A percentile compares a stretch with the other conserved stretches of the same genome.
Conservation (phyloP, 371 early-diverging fungal species). For the Rhizopus arrhizus region DNA sequence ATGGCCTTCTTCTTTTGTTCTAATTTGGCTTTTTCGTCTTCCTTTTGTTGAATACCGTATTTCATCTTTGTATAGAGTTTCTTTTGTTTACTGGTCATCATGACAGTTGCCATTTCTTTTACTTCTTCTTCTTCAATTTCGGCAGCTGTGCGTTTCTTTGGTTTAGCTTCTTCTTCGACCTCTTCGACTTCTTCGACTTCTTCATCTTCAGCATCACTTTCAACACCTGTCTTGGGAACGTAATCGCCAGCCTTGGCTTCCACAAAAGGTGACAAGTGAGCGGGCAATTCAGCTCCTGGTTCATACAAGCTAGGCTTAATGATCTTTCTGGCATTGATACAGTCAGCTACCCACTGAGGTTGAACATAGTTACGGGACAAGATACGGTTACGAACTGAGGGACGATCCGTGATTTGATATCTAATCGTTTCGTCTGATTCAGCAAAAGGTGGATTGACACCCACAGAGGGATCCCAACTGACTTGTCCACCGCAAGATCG, state of each 20-base stretch:
- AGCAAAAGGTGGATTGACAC: constrained; percentile 77
- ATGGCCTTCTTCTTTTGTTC: constrained; percentile 48
- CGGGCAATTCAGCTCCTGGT: constrained; percentile 84
- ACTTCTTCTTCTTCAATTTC: constrained; percentile 82
- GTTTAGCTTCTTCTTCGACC: constrained; percentile 43
- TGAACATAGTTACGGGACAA: constrained; percentile 85
- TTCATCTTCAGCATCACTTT: constrained; percentile 55
- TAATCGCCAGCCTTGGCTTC: constrained; percentile 85
- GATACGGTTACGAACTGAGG: constrained; percentile 65
- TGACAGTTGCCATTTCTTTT: constrained; percentile 85
- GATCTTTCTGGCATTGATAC: constrained; percentile 83
- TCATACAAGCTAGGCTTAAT: constrained; percentile 72
- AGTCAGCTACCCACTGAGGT: constrained; percentile 98
- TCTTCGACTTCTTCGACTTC: constrained; percentile 78
- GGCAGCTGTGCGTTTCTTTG: constrained; percentile 60
- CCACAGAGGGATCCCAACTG: constrained; percentile 86
- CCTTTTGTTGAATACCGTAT: constrained; percentile 67
- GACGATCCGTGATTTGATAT: constrained; percentile 89
- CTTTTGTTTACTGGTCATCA: constrained; percentile 94
- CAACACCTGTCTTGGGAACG: constrained; percentile 65
- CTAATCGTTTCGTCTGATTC: constrained; percentile 84
- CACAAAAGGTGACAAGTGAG: constrained; percentile 95
- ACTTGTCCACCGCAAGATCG: constrained; percentile 87
- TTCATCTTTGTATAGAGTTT: constrained; percentile 82
- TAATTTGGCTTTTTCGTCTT: constrained; percentile 57